Evolutionary conservation across 805 yeast genomes (phyloP).

Genomic region (Candida silvicultrix): DNA sequence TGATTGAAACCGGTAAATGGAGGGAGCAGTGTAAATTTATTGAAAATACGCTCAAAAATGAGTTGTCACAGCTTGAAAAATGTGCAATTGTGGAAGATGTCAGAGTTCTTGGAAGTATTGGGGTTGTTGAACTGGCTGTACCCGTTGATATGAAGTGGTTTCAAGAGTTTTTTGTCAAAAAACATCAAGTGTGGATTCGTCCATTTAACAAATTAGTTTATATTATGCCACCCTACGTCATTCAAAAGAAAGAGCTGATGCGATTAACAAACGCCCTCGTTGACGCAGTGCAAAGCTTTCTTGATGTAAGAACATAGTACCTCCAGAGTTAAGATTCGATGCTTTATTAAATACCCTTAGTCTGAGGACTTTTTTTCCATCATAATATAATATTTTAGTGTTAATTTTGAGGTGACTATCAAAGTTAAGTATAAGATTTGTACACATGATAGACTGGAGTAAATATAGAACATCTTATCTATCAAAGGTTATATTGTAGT

Average conservation of each 20-base stretch:
- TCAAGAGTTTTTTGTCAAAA: conserved; percentile 11
- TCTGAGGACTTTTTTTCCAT: too few species aligned
- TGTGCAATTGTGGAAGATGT: conserved; percentile 11
- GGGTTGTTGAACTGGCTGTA: conserved; percentile 16
- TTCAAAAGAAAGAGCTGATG: conserved; percentile 11
- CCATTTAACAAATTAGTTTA: conserved; percentile 20
- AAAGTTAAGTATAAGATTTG: too few species aligned
- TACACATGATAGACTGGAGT: too few species aligned
- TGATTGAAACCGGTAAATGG: conserved; percentile 19
- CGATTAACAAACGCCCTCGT: conserved; percentile 6
- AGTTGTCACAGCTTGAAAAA: not conserved
- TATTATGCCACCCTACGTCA: conserved; percentile 24
- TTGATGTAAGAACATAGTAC: too few species aligned
- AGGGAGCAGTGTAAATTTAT: conserved; percentile 12
- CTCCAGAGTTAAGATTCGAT: too few species aligned
- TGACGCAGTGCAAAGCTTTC: conserved; percentile 1
- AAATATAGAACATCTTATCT: too few species aligned
- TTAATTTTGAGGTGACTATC: too few species aligned
- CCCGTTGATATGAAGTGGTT: conserved; percentile 18
- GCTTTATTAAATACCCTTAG: too few species aligned
- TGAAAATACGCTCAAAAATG: conserved; percentile 12
- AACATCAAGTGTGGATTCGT: conserved; percentile 16
- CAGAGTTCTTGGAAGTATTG: conserved; percentile 20
- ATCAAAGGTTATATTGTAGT: too few species aligned
- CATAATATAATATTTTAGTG: too few species aligned